Conservation (phyloP, 2,329 filamentous ascomycete genomes). For the Claviceps capensis region DNA sequence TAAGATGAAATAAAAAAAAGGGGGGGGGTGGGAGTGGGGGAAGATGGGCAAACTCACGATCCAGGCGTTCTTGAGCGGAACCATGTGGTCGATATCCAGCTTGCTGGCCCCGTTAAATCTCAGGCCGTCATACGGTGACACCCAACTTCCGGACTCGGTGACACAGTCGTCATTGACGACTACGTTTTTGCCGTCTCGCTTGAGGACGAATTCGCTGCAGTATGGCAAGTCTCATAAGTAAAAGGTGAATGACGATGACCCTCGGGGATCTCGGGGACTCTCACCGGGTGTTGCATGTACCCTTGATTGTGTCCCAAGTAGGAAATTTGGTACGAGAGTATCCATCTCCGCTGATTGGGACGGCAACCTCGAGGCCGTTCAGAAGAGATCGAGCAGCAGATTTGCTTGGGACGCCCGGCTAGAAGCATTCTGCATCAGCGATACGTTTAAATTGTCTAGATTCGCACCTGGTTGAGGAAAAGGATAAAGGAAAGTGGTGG, state of each 20-base stretch:
- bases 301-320: slow-evolving; percentile 53
- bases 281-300: slow-evolving; percentile 54
- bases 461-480: not conserved
- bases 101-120: slow-evolving; percentile 55
- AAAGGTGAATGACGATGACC: not conserved
- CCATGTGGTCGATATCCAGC: slow-evolving; percentile 73
- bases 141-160: slow-evolving; percentile 54
- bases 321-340: slow-evolving; percentile 59
- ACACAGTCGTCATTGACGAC: slow-evolving; percentile 44
- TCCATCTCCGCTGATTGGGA: slow-evolving; percentile 36
- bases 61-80: slow-evolving; percentile 72
- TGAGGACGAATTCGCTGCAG: slow-evolving; percentile 51
- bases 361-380: slow-evolving; percentile 40
- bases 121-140: slow-evolving; percentile 58
- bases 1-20: too few relatives aligned
- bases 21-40: not conserved
- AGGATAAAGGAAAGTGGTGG: not conserved
- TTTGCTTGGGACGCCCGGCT: slow-evolving; percentile 49
- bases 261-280: not conserved
- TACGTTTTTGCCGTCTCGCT: slow-evolving; percentile 58
- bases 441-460: not conserved
- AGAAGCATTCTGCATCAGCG: not conserved
- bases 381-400: slow-evolving; percentile 45
- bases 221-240: not conserved
- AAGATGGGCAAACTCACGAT: slow-evolving; percentile 32